Percentiles rank a stretch among this genome's conserved stretches.
These are phyloP conservation scores for Apiospora koreana DNA, from an alignment of 2,329 filamentous ascomycete species.

Conservation along the genomic window DNA sequence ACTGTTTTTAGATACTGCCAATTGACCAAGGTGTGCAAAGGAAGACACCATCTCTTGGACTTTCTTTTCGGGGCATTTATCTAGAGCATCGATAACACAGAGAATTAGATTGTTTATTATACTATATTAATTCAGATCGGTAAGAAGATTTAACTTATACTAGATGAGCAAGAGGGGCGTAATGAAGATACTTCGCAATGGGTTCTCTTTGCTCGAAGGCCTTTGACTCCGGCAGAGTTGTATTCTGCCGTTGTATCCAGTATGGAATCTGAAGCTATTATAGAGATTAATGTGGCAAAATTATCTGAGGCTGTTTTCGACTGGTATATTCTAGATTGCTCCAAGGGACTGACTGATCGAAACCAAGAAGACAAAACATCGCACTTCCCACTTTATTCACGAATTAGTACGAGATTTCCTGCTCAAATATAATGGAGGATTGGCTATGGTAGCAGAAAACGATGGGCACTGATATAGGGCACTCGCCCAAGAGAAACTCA, in stretches of 20 bases:
- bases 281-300: neutral
- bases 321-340: constrained; percentile 25
- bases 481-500: constrained; percentile 45
- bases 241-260: constrained; percentile 43
- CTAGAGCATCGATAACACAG: no score
- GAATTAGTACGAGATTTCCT: constrained; percentile 52
- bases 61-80: no score
- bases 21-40: no score
- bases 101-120: no score
- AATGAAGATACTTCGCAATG: no score
- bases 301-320: neutral
- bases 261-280: constrained; percentile 8
- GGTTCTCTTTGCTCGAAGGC: constrained; percentile 50
- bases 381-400: constrained; percentile 54
- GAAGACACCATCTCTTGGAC: no score
- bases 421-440: constrained; percentile 35
- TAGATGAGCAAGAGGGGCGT: constrained; percentile 45
- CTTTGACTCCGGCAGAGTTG: constrained; percentile 44
- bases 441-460: constrained; percentile 28
- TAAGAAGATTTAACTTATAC: no score
- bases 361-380: constrained; percentile 30
- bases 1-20: no score
- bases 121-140: no score
- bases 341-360: constrained; percentile 55
- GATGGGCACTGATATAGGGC: no score